These are phyloP conservation scores for Xerocomellus amylosporus DNA, from an alignment of 768 basidiomycete genomes.

Conservation along the genomic window DNA sequence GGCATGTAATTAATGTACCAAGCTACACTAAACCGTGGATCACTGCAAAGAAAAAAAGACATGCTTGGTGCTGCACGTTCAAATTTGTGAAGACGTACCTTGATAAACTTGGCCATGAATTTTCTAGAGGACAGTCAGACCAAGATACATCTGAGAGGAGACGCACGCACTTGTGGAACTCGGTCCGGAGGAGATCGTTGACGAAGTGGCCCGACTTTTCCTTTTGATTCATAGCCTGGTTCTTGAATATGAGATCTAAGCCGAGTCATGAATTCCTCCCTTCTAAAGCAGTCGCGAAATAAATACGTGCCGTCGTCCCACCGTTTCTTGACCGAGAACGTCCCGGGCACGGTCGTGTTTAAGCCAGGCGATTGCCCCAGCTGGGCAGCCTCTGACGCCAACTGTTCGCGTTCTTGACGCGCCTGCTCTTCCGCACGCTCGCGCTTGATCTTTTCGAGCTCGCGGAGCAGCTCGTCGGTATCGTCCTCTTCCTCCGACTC, in stretches of 20 bases:
- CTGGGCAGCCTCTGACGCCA: conserved; percentile 56
- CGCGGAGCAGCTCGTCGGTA: conserved; percentile 88
- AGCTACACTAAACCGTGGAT: not conserved
- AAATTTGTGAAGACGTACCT: conserved; percentile 41
- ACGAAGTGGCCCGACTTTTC: conserved; percentile 81
- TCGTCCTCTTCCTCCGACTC: conserved; percentile 58
- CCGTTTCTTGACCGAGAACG: conserved; percentile 87
- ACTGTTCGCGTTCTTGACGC: conserved; percentile 73
- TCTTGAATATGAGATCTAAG: conserved; percentile 95
- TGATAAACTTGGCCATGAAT: conserved; percentile 92
- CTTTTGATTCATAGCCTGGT: conserved; percentile 76
- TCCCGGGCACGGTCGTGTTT: conserved; percentile 72
- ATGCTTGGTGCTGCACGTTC: not conserved
- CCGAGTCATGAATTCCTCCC: not conserved
- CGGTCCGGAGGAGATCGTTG: conserved; percentile 91
- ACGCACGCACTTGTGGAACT: conserved; percentile 80
- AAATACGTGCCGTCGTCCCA: conserved; percentile 87
- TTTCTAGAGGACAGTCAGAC: conserved; percentile 48
- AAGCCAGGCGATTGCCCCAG: conserved; percentile 75
- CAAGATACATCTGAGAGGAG: not conserved
- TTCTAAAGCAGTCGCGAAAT: not conserved
- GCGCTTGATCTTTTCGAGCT: conserved; percentile 97
- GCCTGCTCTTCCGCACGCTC: conserved; percentile 94
- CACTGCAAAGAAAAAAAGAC: conserved; percentile 1
- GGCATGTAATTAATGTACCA: not conserved